These are phyloP conservation scores for Blastobotrys mokoenaii DNA, from an alignment of 805 yeast genomes.

Conservation along the genomic window DNA sequence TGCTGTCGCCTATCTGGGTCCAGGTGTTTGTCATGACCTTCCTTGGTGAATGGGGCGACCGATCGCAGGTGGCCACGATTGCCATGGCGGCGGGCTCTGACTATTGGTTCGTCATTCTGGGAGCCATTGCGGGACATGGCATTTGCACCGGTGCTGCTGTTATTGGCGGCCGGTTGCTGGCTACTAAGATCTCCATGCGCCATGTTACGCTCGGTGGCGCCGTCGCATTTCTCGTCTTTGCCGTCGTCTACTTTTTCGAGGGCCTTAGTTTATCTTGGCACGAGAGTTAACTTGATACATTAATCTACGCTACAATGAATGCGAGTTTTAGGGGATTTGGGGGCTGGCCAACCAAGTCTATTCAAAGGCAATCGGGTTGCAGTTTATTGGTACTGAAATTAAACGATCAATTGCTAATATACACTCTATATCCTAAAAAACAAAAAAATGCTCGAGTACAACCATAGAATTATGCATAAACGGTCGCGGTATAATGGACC, in stretches of 20 bases:
- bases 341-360: no score
- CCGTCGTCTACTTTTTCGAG: constrained; percentile 69
- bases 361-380: no score
- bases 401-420: neutral
- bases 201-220: constrained; percentile 91
- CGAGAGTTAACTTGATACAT: neutral
- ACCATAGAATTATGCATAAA: neutral
- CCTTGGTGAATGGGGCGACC: constrained; percentile 98
- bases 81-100: constrained; percentile 98
- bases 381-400: no score
- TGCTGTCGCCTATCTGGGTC: constrained; percentile 83
- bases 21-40: constrained; percentile 95
- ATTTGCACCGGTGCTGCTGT: constrained; percentile 88
- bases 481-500: no score
- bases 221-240: constrained; percentile 72
- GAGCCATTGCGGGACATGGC: constrained; percentile 86
- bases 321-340: no score
- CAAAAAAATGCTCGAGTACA: no score
- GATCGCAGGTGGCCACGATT: constrained; percentile 95
- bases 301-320: neutral
- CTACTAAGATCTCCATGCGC: constrained; percentile 71
- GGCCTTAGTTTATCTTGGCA: constrained; percentile 25
- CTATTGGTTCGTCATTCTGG: constrained; percentile 80
- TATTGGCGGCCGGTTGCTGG: constrained; percentile 83
- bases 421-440: neutral